phyloP scores from a whole-genome alignment of 306 rosid genomes.

The Dryas octopetala region DNA sequence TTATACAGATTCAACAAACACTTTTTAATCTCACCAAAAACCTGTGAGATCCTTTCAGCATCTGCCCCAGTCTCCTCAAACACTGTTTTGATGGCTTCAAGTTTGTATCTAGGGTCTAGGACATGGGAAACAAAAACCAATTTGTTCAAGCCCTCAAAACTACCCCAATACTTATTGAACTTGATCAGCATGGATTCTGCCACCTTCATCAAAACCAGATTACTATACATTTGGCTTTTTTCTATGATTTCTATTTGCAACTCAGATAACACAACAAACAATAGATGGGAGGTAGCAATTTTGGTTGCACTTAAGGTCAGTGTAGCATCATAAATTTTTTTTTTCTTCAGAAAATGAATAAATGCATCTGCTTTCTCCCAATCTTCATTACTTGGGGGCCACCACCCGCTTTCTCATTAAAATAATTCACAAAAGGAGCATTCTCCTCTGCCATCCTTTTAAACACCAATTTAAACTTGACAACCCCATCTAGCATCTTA shows the following conservation, averaged over 20 bases:
- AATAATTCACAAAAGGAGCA: no score
- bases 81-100: no score
- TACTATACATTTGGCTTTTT: no score
- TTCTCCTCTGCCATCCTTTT: not conserved
- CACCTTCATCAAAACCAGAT: not conserved
- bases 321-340: not conserved
- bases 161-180: not conserved
- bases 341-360: no score
- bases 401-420: not conserved
- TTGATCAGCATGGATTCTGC: not conserved
- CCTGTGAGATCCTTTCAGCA: no score
- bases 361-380: not conserved
- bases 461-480: no score
- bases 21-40: not conserved
- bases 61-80: no score
- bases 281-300: no score
- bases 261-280: no score
- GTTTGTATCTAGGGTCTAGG: not conserved
- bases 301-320: not conserved
- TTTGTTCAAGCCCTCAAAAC: no score
- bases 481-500: no score
- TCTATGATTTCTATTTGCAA: no score
- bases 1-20: not conserved
- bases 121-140: not conserved
- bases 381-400: not conserved